Base-by-base conservation (phyloP, 73 alveolate genomes). In the Paramecium biaurelia region DNA sequence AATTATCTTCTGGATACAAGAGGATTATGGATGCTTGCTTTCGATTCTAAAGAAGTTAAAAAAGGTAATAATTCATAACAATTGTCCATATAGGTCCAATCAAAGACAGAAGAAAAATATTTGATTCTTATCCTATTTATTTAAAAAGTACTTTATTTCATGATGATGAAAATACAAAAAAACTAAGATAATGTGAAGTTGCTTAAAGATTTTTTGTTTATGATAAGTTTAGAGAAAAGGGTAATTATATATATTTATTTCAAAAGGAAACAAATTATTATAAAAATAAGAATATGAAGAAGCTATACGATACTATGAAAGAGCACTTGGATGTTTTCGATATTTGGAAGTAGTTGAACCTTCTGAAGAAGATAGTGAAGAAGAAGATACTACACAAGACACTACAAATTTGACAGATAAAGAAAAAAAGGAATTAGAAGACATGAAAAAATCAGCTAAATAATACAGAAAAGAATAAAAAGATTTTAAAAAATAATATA, bases 191-290 rank as follows among this genome's bases (percentile, higher is more conserved):
- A n/a, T 68, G 67, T 14, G 93, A 87, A 70, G 93, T 87, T 15
- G 93, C 93, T 23, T 41, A 87, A 41, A 49, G 93, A 18, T 87
- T 87, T 70, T 87, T 87, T 58, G 93, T 87, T 18, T 87, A 67
- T 42, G 93, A 87, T 42, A 87, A 87, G 38, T 70, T 87, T 74
- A 74, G 93, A 68, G 93, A 87, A 41, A 87, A 87, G 57, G 93
- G 93, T 87, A 37, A 24, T 30, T 41, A 38, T n/a, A 3, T 76
- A 24, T 47, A 38, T 24, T n/a, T 18, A 18, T 18, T 18, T 4
- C 20, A 5, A 20, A 20, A 76, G 89, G 89, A 4, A 87, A 87
- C 43, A 87, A 87, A 35, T 56, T 57, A 37, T 34, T 87, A 42
- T 43, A 63, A 53, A 87, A 87, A 34, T 47, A 57, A 34, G 43